These are phyloP conservation scores for Ulmus americana DNA, from an alignment of 331 rosid genomes.

Conservation along the genomic window DNA sequence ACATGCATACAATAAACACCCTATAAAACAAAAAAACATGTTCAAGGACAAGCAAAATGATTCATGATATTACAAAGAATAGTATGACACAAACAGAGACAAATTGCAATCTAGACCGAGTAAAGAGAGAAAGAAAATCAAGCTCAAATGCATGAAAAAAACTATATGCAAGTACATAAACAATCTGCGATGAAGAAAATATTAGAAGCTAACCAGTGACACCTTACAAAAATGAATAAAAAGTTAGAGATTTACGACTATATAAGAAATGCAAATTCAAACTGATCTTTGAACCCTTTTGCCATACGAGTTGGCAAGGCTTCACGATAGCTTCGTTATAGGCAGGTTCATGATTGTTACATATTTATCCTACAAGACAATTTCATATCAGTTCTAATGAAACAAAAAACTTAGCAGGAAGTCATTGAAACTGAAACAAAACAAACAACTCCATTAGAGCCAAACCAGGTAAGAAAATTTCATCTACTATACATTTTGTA, in stretches of 20 bases:
- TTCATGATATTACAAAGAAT: too few species aligned
- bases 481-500: constrained; percentile 50
- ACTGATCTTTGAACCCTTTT: constrained; percentile 41
- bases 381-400: constrained; percentile 15
- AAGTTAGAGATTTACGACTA: constrained; percentile 74
- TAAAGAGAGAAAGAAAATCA: background rate
- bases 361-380: constrained; percentile 60
- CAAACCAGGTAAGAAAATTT: background rate
- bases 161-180: background rate
- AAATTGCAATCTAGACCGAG: constrained; percentile 65
- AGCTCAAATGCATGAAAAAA: background rate
- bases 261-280: constrained; percentile 47
- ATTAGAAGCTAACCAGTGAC: constrained; percentile 15
- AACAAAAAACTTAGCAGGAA: constrained; percentile 11
- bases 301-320: constrained; percentile 65
- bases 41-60: too few species aligned
- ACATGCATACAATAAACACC: too few species aligned
- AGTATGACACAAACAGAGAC: too few species aligned
- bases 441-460: constrained; percentile 8
- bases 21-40: too few species aligned
- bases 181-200: background rate
- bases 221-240: constrained; percentile 98
- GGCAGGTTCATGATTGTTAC: constrained; percentile 72
- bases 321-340: constrained; percentile 87
- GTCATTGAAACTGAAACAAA: background rate